Conservation (phyloP, 371 early-diverging fungal species). For the Mortierella sp. region DNA sequence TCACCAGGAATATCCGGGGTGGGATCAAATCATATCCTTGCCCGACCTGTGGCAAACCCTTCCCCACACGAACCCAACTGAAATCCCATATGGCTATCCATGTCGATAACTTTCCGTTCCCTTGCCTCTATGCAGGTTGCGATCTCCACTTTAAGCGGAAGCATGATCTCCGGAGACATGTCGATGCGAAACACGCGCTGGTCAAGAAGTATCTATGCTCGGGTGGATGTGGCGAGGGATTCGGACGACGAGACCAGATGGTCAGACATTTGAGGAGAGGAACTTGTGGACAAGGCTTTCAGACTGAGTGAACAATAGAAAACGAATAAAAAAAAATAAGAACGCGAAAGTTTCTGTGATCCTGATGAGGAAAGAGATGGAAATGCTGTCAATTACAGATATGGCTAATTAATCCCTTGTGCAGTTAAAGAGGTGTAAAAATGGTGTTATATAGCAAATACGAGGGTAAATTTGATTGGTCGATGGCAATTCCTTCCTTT, state of each 20-base stretch:
- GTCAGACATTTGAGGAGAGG: conserved; percentile 45
- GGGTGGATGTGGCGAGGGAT: conserved; percentile 50
- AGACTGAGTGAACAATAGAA: conserved; percentile 2
- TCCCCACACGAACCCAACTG: conserved; percentile 52
- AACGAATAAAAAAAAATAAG: background rate
- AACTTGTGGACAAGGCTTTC: conserved; percentile 11
- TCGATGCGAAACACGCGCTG: conserved; percentile 53
- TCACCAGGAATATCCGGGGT: conserved; percentile 6
- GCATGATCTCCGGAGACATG: conserved; percentile 52
- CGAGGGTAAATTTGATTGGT: background rate
- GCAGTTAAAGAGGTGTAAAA: background rate
- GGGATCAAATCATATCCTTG: conserved; percentile 38
- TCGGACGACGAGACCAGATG: conserved; percentile 53
- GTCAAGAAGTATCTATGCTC: conserved; percentile 53
- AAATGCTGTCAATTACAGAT: background rate
- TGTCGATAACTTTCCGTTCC: conserved; percentile 43
- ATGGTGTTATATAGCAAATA: background rate
- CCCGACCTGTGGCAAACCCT: conserved; percentile 42
- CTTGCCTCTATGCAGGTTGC: conserved; percentile 39
- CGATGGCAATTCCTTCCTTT: conserved; percentile 4
- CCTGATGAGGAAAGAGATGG: background rate
- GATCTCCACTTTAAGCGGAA: conserved; percentile 54
- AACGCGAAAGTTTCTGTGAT: background rate
- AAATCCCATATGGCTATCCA: conserved; percentile 55
- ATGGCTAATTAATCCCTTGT: too few relatives aligned